Evolutionary conservation across 257 asterid genomes (phyloP), one percentile per base, ranked within the genome.

Genomic region (Osmanthus fragrans): DNA sequence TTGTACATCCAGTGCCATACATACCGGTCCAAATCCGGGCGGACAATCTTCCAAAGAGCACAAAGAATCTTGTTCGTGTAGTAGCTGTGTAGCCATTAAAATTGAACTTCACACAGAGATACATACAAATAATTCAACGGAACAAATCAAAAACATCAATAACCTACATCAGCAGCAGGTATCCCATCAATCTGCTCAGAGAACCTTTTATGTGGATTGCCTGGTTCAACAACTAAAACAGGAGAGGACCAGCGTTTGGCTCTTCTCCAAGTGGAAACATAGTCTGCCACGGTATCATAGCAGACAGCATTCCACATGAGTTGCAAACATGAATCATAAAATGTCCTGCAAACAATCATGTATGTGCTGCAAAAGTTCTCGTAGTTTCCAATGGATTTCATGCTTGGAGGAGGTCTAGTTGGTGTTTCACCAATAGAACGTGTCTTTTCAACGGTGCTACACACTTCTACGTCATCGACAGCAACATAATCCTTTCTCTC

Each of bases 231-330:
- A 77, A 75, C 79, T 79, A 74, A 51, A 69, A 75, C 74, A 75
- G 87, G 87, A 81, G 83, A 60, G 68, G 85, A 83, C 97, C 97
- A 90, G 73, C 75, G 91, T 74, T 85, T 96, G 77, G 80, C 86
- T 84, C 81, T 93, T 88, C 96, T 90, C 99, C 99, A 96, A 18
- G 80, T 79, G 74, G 91, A 91, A 73, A 96, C 79, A 85, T 74
- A 87, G 79, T 91, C 94, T 21, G 90, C 88, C 70, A 93, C 84
- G 23, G 79, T 86, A 80, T 95, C 97, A 86, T 82, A 83, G 73
- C 90, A 85, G 74, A 90, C 80, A 67, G 92, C 91, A 84, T 90
- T 93, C 98, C 99, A 95, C 89, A 90, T 81, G 81, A 81, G 86
- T 80, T 86, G 91, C 89, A 88, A 77, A 89, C 93, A 93, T 77